Evolutionary conservation across 1,139 yeast species (phyloP), one percentile per base, ranked within the genome.

Genomic region (Martiniozyma asiatica): DNA sequence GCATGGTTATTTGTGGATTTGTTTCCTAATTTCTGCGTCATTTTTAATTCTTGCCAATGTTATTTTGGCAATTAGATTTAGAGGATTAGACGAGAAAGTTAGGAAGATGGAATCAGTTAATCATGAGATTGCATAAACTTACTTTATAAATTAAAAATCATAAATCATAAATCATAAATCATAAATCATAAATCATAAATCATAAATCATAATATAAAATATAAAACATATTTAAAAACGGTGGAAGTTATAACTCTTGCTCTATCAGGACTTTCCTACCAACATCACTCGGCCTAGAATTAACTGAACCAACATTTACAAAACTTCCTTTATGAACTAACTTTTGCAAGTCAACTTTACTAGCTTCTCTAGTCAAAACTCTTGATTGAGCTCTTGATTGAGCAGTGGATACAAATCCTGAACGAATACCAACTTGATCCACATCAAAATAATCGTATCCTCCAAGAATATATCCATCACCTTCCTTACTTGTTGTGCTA

Each of bases 381-480:
- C 41, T 37, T 27, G 47, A 41, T 18, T 45, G 43, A 6, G 40
- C 30, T 14, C 26, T 35, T 29, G 50, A 44, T 20, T 35, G 41
- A 15, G 33, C 31, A n/a, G 39, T 43, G 1, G 51, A 45, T 13
- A 36, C 39, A 14, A 38, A n/a, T 12, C 39, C 49, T 1, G 65
- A 59, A 34, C 65, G 43, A 5, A 48, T 31, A 6, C 53, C 48
- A 25, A 61, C 52, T 33, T 73, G 77, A 1, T 75, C 82, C 41
- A 74, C 73, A 48, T 76, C 85, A 49, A 78, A 78, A 49, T 77
- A 76, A 4, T 82, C 87, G 47, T 75, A 77, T 1, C 85, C 85
- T 22, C 84, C 82, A 30, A 73, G 53, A 28, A 71, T 51, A 24
- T 45, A 48, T 7, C 46, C 34, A 26, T 38, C 43, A 13, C 35